Evolutionary conservation across 768 basidiomycete genomes (phyloP).

Genomic region (Pluteus cervinus): DNA sequence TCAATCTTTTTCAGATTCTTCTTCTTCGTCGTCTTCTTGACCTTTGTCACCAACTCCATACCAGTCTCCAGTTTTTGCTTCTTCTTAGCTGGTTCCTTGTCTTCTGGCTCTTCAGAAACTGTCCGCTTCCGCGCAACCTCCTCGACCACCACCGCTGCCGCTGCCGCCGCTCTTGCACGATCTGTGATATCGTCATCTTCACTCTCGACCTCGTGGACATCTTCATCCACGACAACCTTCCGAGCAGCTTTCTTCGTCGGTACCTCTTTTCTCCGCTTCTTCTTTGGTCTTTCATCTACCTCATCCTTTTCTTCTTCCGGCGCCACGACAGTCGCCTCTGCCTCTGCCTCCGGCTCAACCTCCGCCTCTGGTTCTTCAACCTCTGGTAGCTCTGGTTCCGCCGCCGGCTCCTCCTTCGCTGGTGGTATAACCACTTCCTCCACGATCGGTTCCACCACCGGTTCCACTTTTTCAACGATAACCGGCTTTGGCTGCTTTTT

Average conservation of each 20-base stretch:
- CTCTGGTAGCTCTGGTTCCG: slow-evolving; percentile 34
- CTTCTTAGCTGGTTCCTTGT: slow-evolving; percentile 39
- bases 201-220: slow-evolving; percentile 48
- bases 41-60: slow-evolving; percentile 28
- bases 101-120: slow-evolving; percentile 33
- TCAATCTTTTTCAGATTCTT: slow-evolving; percentile 17
- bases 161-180: slow-evolving; percentile 15
- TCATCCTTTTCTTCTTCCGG: slow-evolving; percentile 23
- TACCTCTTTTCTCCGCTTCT: slow-evolving; percentile 53
- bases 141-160: slow-evolving; percentile 22
- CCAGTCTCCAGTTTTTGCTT: slow-evolving; percentile 27
- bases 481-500: slow-evolving; percentile 39
- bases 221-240: slow-evolving; percentile 33
- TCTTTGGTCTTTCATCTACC: slow-evolving; percentile 45
- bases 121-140: slow-evolving; percentile 36
- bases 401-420: slow-evolving; percentile 28
- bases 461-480: slow-evolving; percentile 31
- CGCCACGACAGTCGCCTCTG: slow-evolving; percentile 31
- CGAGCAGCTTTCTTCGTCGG: slow-evolving; percentile 23
- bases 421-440: not conserved
- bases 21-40: slow-evolving; percentile 33
- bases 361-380: slow-evolving; percentile 32
- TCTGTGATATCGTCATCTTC: slow-evolving; percentile 50
- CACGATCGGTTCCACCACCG: slow-evolving; percentile 26
- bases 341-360: slow-evolving; percentile 25